These are phyloP conservation scores for Lathyrus tuberosus DNA, from an alignment of 306 rosid species.

Conservation along the genomic window DNA sequence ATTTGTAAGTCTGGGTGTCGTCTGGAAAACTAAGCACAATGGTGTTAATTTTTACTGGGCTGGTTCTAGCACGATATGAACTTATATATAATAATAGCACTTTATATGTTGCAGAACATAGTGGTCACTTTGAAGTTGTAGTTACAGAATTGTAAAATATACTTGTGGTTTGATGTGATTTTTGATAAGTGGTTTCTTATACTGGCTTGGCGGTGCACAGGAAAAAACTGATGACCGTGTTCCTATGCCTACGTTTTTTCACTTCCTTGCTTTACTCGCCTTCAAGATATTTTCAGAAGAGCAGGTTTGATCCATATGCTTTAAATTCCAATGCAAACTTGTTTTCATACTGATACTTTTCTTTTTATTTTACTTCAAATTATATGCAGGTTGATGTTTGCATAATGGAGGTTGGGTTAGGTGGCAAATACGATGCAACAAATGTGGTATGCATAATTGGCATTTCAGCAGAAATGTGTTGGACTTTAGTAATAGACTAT, in stretches of 20 bases:
- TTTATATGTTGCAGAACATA: conserved; percentile 9
- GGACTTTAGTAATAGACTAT: conserved; percentile 23
- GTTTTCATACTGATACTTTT: conserved; percentile 24
- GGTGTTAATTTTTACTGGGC: conserved; percentile 6
- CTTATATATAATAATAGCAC: conserved; percentile 26
- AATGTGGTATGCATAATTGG: conserved; percentile 71
- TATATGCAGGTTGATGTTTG: conserved; percentile 85
- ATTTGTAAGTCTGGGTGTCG: conserved; percentile 23
- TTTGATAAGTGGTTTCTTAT: conserved; percentile 33
- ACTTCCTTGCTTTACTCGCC: conserved; percentile 95
- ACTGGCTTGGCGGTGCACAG: conserved; percentile 46
- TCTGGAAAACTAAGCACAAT: conserved; percentile 7
- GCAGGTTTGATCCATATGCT: conserved; percentile 59
- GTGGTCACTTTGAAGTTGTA: conserved; percentile 23
- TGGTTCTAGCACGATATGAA: conserved; percentile 32
- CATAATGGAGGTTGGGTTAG: conserved; percentile 94
- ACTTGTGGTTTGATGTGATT: conserved; percentile 21
- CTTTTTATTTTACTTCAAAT: conserved; percentile 10
- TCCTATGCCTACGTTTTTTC: conserved; percentile 94
- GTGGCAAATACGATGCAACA: conserved; percentile 94
- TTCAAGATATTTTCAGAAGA: conserved; percentile 92
- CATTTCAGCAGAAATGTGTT: conserved; percentile 20
- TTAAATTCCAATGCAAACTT: conserved; percentile 17
- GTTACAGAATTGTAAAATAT: background rate
- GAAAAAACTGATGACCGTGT: conserved; percentile 58